Conservation (phyloP, 495 filamentous ascomycete species). For the Rostrohypoxylon terebratum region DNA sequence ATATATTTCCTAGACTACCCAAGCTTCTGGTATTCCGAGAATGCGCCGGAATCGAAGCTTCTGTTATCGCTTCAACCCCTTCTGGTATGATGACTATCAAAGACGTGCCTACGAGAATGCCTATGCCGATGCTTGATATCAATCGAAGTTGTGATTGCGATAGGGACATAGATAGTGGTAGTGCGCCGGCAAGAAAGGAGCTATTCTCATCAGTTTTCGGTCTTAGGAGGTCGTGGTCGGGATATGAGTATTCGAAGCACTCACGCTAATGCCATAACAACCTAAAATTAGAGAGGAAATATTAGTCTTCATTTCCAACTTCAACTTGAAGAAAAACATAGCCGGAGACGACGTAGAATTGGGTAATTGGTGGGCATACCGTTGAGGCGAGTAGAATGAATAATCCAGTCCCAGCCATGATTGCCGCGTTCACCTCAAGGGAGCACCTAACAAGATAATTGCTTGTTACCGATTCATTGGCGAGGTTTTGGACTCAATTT, state of each 20-base stretch:
- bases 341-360: not conserved
- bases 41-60: conserved; percentile 61
- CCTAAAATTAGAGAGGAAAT: conserved; percentile 49
- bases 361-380: conserved; percentile 48
- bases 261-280: conserved; percentile 96
- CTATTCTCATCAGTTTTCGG: conserved; percentile 61
- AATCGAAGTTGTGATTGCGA: conserved; percentile 89
- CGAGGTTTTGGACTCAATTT: not conserved
- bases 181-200: conserved; percentile 92
- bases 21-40: conserved; percentile 52
- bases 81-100: conserved; percentile 98
- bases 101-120: conserved; percentile 92
- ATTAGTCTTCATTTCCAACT: conserved; percentile 23
- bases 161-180: conserved; percentile 89
- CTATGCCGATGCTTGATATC: conserved; percentile 92
- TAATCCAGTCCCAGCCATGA: conserved; percentile 67
- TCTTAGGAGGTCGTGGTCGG: conserved; percentile 17
- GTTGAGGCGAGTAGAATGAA: conserved; percentile 85
- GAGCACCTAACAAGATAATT: conserved; percentile 32
- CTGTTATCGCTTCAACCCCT: conserved; percentile 91
- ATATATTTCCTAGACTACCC: conserved; percentile 34
- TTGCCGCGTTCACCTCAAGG: conserved; percentile 35
- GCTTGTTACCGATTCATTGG: conserved; percentile 50
- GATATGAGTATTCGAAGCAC: conserved; percentile 46
- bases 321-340: not conserved